A percentile compares a stretch with the other conserved stretches of the same genome.
Conservation (phyloP, 2,329 filamentous ascomycete genomes). For the Pyricularia sp. region DNA sequence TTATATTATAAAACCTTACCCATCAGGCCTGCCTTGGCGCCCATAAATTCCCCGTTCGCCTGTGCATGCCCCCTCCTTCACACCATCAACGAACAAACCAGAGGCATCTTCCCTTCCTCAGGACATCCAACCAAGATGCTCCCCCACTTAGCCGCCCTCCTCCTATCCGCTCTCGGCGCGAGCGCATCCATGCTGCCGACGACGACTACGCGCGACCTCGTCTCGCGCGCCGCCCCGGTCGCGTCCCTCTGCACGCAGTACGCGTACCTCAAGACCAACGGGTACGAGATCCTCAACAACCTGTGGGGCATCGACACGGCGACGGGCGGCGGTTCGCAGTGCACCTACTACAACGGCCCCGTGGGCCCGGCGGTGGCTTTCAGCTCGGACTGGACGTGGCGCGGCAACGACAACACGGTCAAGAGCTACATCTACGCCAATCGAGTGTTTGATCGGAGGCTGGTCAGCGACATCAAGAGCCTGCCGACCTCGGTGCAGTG, state of each 20-base stretch:
- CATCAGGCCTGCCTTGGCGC: background rate
- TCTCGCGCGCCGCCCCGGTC: too few relatives aligned
- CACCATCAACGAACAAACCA: background rate
- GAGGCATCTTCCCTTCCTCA: too few relatives aligned
- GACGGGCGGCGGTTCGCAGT: conserved; percentile 19
- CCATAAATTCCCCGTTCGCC: background rate
- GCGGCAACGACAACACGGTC: conserved; percentile 26
- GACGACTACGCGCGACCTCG: background rate
- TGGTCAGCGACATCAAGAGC: conserved; percentile 21
- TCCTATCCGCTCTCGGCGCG: background rate
- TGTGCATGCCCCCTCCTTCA: background rate
- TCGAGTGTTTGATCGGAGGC: conserved; percentile 16
- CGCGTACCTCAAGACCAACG: background rate
- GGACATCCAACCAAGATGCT: background rate
- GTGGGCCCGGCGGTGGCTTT: conserved; percentile 26
- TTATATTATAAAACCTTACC: background rate
- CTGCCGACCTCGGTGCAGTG: conserved; percentile 25
- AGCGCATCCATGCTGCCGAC: background rate
- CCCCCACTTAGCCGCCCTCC: background rate
- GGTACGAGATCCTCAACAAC: background rate
- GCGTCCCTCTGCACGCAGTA: background rate
- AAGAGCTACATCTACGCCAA: conserved; percentile 37
- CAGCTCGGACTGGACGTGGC: conserved; percentile 34
- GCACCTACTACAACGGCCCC: conserved; percentile 27
- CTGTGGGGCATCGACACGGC: background rate